Conservation (phyloP, 2,329 filamentous ascomycete genomes). For the Beauveria brongniartii region DNA sequence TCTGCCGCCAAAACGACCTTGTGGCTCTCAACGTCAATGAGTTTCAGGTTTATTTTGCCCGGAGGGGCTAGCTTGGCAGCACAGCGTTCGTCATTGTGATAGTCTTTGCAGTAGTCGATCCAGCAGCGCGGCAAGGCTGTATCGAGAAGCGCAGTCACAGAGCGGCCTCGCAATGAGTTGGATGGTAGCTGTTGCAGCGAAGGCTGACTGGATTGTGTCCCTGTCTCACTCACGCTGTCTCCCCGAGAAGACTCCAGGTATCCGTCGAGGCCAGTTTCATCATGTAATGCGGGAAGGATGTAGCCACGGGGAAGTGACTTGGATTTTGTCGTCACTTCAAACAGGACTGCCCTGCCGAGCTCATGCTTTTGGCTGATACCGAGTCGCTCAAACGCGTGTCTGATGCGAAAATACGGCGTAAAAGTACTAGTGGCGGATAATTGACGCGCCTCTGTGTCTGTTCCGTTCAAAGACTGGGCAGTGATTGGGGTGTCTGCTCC, state of each 20-base stretch:
- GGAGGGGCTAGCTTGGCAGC: conserved; percentile 6
- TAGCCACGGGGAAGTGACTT: conserved; percentile 30
- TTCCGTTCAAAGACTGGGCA: neutral
- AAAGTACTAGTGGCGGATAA: conserved; percentile 22
- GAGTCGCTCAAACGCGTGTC: conserved; percentile 29
- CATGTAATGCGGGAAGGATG: conserved; percentile 23
- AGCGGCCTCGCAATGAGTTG: conserved; percentile 22
- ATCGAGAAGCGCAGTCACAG: conserved; percentile 23
- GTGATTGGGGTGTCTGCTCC: conserved; percentile 7
- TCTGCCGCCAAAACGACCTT: conserved; percentile 23
- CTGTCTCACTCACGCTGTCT: conserved; percentile 3
- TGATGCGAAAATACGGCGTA: conserved; percentile 30
- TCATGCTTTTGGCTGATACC: conserved; percentile 29
- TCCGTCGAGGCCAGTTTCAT: conserved; percentile 18
- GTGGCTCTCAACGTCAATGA: conserved; percentile 25
- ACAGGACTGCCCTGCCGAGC: conserved; percentile 26
- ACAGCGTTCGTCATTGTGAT: conserved; percentile 22
- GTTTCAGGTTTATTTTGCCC: conserved; percentile 19
- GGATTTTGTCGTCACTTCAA: conserved; percentile 29
- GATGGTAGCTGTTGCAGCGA: neutral
- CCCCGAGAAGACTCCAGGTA: conserved; percentile 14
- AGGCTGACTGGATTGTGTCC: neutral
- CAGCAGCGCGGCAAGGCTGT: conserved; percentile 24
- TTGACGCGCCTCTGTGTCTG: neutral
- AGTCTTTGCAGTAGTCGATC: conserved; percentile 26